Conservation (phyloP, 371 early-diverging fungal species). For the Dinochytrium kinnereticum region DNA sequence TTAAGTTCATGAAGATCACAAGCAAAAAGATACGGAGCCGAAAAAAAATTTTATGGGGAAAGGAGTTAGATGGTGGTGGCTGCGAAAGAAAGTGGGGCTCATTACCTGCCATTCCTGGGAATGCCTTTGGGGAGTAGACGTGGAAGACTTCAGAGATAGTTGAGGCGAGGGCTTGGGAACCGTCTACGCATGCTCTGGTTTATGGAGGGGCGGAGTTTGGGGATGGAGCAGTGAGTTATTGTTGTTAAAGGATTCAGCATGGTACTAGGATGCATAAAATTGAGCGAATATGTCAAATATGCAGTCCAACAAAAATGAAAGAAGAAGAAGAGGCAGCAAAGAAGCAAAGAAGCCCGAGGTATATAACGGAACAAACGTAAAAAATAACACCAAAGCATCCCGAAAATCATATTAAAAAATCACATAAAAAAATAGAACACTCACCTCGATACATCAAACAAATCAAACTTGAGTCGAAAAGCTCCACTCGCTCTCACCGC, state of each 20-base stretch:
- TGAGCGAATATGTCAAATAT: too few relatives aligned
- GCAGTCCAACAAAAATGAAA: too few relatives aligned
- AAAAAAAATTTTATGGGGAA: neutral
- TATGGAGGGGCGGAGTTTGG: neutral
- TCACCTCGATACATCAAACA: conserved; percentile 33
- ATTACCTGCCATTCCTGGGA: conserved; percentile 7
- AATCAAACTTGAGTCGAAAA: conserved; percentile 35
- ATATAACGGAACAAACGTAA: too few relatives aligned
- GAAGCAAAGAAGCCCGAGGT: too few relatives aligned
- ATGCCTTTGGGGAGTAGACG: conserved; percentile 3
- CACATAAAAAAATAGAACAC: neutral
- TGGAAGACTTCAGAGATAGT: neutral
- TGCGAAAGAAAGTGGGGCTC: neutral
- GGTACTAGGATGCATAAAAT: too few relatives aligned
- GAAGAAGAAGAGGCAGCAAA: too few relatives aligned
- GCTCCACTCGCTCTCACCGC: conserved; percentile 36
- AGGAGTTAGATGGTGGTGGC: neutral
- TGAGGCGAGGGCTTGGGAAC: neutral
- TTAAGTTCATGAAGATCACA: neutral
- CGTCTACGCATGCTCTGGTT: neutral
- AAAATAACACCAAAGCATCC: too few relatives aligned
- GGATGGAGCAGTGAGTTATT: too few relatives aligned
- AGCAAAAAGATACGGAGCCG: neutral
- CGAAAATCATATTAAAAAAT: too few relatives aligned
- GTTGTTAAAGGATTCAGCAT: too few relatives aligned